Conservation (phyloP, 2,329 filamentous ascomycete genomes). For the Cucurbitaria berberidis region DNA sequence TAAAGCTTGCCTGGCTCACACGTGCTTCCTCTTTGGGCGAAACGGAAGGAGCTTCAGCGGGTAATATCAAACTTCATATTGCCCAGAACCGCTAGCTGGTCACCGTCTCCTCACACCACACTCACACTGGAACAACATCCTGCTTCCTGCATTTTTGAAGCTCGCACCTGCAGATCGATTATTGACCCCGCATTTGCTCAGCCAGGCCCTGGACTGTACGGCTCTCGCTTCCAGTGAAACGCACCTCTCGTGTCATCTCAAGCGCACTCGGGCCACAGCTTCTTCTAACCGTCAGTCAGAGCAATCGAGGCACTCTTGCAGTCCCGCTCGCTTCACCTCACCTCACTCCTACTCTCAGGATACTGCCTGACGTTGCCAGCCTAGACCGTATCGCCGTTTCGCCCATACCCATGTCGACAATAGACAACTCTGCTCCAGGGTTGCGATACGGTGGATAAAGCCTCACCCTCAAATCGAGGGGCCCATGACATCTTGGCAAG, state of each 20-base stretch:
- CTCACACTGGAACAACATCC: too few species aligned
- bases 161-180: too few species aligned
- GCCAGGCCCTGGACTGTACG: neutral
- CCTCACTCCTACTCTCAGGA: neutral
- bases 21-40: neutral
- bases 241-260: conserved; percentile 19
- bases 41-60: neutral
- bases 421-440: neutral
- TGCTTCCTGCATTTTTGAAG: too few species aligned
- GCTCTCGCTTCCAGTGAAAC: conserved; percentile 16
- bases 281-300: conserved; percentile 19
- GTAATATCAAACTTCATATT: neutral
- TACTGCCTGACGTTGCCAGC: neutral
- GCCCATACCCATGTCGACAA: neutral
- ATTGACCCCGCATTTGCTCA: neutral
- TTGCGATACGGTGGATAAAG: neutral
- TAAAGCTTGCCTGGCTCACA: neutral
- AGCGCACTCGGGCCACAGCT: conserved; percentile 22
- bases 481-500: neutral
- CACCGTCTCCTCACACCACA: neutral
- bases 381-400: neutral
- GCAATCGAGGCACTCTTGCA: neutral
- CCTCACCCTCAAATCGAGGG: neutral
- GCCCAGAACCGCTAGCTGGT: too few species aligned
- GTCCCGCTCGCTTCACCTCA: neutral